These are phyloP conservation scores for Cryptomeria japonica DNA, from an alignment of 75 land plant species.

Conservation along the genomic window DNA sequence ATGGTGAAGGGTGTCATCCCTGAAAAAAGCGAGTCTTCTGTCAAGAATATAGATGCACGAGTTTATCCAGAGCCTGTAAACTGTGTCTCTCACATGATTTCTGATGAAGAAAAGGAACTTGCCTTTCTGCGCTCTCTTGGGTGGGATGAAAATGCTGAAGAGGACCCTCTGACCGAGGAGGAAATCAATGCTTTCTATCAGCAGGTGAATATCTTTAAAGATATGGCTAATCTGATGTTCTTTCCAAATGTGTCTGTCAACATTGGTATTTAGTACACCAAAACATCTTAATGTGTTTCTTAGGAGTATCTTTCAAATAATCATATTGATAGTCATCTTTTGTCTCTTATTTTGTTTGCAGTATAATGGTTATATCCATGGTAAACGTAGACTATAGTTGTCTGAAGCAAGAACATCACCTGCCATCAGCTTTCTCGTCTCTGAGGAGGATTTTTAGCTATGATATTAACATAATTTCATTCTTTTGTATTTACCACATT, in stretches of 20 bases:
- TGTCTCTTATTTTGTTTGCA: not conserved
- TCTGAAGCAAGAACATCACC: not conserved
- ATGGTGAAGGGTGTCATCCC: constrained; percentile 7
- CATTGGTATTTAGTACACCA: not conserved
- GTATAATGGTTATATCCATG: not conserved
- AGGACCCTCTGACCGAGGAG: constrained; percentile 68
- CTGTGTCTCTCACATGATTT: not conserved
- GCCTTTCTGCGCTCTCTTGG: constrained; percentile 86
- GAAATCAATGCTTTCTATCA: constrained; percentile 61
- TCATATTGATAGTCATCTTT: not conserved
- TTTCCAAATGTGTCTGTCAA: not conserved
- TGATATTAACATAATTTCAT: not conserved
- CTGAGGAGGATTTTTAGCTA: not conserved
- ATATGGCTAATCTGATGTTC: not conserved
- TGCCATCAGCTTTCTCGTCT: not conserved
- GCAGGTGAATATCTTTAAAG: constrained; percentile 4
- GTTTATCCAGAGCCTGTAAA: not conserved
- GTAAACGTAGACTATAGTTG: not conserved
- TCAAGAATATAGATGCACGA: not conserved
- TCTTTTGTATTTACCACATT: not conserved
- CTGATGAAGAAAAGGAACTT: constrained; percentile 64
- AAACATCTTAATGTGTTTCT: not conserved
- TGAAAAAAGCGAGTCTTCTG: not conserved
- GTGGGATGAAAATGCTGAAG: constrained; percentile 59
- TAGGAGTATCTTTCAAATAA: not conserved